These are phyloP conservation scores for Cryptococcus sp. DNA, from an alignment of 1,284 basidiomycete species.

Conservation along the genomic window DNA sequence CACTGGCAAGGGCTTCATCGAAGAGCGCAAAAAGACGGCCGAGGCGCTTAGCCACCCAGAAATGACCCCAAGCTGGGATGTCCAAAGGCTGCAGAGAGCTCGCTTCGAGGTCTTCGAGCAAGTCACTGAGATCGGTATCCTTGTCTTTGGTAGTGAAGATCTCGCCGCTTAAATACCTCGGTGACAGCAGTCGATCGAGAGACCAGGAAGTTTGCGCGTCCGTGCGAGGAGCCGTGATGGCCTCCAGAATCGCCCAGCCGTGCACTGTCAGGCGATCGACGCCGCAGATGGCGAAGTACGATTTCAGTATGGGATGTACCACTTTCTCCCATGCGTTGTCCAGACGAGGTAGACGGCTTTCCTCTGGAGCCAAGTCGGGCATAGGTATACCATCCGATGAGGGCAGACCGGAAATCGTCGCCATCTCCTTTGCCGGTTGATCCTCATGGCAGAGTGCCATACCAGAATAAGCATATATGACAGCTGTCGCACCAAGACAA, in stretches of 20 bases:
- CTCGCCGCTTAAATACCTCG: constrained; percentile 34
- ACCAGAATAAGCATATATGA: constrained; percentile 49
- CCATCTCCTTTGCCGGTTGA: constrained; percentile 36
- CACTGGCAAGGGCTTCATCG: constrained; percentile 33
- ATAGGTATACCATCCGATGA: constrained; percentile 36
- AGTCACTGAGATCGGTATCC: constrained; percentile 15
- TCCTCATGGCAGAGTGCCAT: constrained; percentile 41
- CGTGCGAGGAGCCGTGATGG: constrained; percentile 29
- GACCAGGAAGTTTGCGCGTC: constrained; percentile 11
- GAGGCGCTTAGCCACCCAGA: constrained; percentile 39
- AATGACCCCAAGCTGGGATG: constrained; percentile 44
- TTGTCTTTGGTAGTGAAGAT: constrained; percentile 28
- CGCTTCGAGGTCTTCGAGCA: constrained; percentile 21
- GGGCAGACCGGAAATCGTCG: constrained; percentile 33
- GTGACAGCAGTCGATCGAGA: constrained; percentile 35
- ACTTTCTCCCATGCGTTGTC: constrained; percentile 44
- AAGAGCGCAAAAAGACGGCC: constrained; percentile 39
- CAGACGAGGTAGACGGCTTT: constrained; percentile 29
- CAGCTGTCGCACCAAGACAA: constrained; percentile 26
- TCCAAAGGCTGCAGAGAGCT: constrained; percentile 32
- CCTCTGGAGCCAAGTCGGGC: constrained; percentile 26
- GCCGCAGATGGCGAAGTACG: constrained; percentile 35
- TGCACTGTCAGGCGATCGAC: constrained; percentile 42
- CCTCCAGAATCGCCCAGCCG: constrained; percentile 44
- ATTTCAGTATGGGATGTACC: constrained; percentile 35